Evolutionary conservation across 805 yeast genomes (phyloP).

Genomic region (Grigorovia yakushimaensis): DNA sequence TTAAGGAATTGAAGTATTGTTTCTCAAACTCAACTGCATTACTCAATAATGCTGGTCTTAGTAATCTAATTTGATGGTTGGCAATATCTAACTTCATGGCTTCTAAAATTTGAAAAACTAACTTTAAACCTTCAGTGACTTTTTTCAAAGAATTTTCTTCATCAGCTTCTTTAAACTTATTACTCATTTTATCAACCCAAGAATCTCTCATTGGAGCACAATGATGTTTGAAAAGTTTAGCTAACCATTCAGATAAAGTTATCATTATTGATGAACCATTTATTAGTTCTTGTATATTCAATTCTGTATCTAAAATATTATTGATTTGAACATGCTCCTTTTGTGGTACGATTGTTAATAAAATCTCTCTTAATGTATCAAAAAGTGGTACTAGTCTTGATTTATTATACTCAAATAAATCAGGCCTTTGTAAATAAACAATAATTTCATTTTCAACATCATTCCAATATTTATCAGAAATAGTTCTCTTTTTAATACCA

Average conservation of each 20-base stretch:
- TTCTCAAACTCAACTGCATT: conserved; percentile 84
- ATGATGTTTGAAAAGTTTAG: conserved; percentile 70
- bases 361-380: conserved; percentile 66
- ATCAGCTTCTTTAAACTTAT: conserved; percentile 39
- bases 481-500: conserved; percentile 63
- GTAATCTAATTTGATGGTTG: conserved; percentile 80
- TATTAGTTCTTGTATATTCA: conserved; percentile 63
- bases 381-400: conserved; percentile 58
- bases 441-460: conserved; percentile 62
- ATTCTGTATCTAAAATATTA: conserved; percentile 66
- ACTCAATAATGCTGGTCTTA: conserved; percentile 75
- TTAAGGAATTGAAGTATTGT: conserved; percentile 53
- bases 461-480: conserved; percentile 77
- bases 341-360: conserved; percentile 65
- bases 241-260: conserved; percentile 62
- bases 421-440: conserved; percentile 29
- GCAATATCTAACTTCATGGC: conserved; percentile 95
- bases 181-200: conserved; percentile 78
- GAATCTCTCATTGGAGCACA: conserved; percentile 94
- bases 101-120: conserved; percentile 74
- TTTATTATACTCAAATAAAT: conserved; percentile 24
- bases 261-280: conserved; percentile 50
- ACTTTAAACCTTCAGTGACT: conserved; percentile 66
- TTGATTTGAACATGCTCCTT: conserved; percentile 60
- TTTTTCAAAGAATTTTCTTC: conserved; percentile 36